phyloP scores from a whole-genome alignment of 306 rosid genomes.

The Malus sieversii region DNA sequence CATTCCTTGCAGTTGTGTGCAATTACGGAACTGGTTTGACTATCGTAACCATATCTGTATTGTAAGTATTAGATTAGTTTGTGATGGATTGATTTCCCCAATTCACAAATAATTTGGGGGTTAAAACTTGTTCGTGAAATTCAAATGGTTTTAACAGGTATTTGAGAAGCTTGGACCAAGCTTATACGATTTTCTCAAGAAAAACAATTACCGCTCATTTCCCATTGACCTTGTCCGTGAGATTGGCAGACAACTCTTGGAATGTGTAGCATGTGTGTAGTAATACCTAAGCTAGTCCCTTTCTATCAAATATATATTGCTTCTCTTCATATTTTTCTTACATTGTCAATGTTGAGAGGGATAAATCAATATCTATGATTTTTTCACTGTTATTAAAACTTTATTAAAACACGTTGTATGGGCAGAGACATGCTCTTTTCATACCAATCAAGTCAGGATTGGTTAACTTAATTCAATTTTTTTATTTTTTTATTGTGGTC shows the following conservation, averaged over 20 bases:
- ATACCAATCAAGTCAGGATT: neutral
- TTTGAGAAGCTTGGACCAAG: slow-evolving; percentile 99
- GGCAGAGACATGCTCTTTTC: neutral
- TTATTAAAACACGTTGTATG: neutral
- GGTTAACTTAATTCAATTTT: neutral
- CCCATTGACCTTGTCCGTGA: slow-evolving; percentile 99
- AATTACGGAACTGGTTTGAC: slow-evolving; percentile 99
- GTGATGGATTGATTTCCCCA: slow-evolving; percentile 88
- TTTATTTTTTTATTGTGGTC: neutral
- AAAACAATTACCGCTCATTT: slow-evolving; percentile 99
- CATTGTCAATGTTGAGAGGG: neutral
- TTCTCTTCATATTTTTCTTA: neutral
- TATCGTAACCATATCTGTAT: slow-evolving; percentile 99
- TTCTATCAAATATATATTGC: neutral
- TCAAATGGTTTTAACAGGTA: slow-evolving; percentile 97
- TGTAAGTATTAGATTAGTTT: slow-evolving; percentile 92
- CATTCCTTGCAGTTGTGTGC: slow-evolving; percentile 99
- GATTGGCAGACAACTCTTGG: slow-evolving; percentile 99
- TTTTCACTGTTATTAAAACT: neutral
- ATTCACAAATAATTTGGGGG: slow-evolving; percentile 50
- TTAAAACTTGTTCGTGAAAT: slow-evolving; percentile 71
- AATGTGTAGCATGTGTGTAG: slow-evolving; percentile 99
- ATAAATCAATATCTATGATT: neutral
- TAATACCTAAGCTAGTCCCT: slow-evolving; percentile 47
- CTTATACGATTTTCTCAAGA: slow-evolving; percentile 99